Evolutionary conservation across 441 rosid genomes (phyloP).

Genomic region (Eutrema salsugineum): DNA sequence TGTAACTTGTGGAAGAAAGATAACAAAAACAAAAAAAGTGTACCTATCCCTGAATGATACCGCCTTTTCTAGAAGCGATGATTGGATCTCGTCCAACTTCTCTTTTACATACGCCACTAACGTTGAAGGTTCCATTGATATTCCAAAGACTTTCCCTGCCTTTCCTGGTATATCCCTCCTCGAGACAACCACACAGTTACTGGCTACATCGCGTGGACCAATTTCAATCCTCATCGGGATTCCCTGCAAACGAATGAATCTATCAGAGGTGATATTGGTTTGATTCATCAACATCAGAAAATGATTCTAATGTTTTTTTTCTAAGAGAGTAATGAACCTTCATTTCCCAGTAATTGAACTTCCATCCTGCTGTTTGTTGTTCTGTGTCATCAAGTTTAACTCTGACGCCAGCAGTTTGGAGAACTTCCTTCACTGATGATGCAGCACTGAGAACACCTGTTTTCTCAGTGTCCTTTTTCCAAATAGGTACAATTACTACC

Average conservation of each 20-base stretch:
- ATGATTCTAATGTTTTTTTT: background rate
- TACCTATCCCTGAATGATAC: slow-evolving; percentile 75
- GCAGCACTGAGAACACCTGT: slow-evolving; percentile 69
- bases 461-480: slow-evolving; percentile 82
- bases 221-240: slow-evolving; percentile 87
- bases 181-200: slow-evolving; percentile 73
- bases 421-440: slow-evolving; percentile 53
- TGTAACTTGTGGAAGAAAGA: background rate
- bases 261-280: background rate
- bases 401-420: slow-evolving; percentile 61
- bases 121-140: slow-evolving; percentile 75
- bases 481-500: slow-evolving; percentile 88
- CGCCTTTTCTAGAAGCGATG: slow-evolving; percentile 68
- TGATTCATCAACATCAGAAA: background rate
- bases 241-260: slow-evolving; percentile 41
- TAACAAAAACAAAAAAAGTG: slow-evolving; percentile 16
- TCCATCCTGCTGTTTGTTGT: slow-evolving; percentile 89
- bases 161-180: slow-evolving; percentile 95
- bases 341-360: slow-evolving; percentile 97
- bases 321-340: slow-evolving; percentile 44
- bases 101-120: slow-evolving; percentile 78
- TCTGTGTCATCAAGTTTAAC: slow-evolving; percentile 87
- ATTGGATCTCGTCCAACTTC: slow-evolving; percentile 86
- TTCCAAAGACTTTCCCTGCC: slow-evolving; percentile 88
- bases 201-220: slow-evolving; percentile 91